Conservation (phyloP, 73 alveolate genomes). For the Urostyla sp. region DNA sequence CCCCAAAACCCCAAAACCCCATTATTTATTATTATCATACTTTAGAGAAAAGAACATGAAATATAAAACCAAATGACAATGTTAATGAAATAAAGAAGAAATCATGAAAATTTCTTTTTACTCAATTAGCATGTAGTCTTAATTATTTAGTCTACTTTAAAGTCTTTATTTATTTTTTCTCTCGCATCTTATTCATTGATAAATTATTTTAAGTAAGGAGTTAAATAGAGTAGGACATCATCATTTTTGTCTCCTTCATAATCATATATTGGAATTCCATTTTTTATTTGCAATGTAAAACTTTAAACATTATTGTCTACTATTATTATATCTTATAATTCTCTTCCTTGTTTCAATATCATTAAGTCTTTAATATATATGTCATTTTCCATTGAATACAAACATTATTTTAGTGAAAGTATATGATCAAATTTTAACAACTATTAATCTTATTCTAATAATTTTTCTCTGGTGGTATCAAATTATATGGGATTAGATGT, state of each 20-base stretch:
- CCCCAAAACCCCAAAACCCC: no score
- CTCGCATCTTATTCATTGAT: conserved; percentile 17
- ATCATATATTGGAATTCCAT: conserved; percentile 53
- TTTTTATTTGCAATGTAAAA: conserved; percentile 6
- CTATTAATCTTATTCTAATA: background rate
- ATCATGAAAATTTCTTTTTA: no score
- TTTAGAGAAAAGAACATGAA: no score
- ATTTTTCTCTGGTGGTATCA: background rate
- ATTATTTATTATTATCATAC: no score
- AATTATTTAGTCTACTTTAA: conserved; percentile 31
- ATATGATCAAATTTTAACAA: conserved; percentile 45
- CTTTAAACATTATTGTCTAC: conserved; percentile 49
- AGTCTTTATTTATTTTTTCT: conserved; percentile 27
- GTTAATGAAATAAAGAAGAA: no score
- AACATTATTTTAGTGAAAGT: conserved; percentile 29
- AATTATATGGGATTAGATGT: no score
- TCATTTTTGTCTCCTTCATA: conserved; percentile 48
- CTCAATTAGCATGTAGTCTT: no score
- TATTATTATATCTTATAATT: conserved; percentile 31
- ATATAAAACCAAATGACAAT: no score
- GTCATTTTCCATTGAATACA: conserved; percentile 45
- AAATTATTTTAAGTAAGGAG: conserved; percentile 27
- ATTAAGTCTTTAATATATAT: conserved; percentile 41
- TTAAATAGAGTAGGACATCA: conserved; percentile 13
- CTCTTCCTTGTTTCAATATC: conserved; percentile 33